These are phyloP conservation scores for Auricularia cornea DNA, from an alignment of 768 basidiomycete species.

Conservation along the genomic window DNA sequence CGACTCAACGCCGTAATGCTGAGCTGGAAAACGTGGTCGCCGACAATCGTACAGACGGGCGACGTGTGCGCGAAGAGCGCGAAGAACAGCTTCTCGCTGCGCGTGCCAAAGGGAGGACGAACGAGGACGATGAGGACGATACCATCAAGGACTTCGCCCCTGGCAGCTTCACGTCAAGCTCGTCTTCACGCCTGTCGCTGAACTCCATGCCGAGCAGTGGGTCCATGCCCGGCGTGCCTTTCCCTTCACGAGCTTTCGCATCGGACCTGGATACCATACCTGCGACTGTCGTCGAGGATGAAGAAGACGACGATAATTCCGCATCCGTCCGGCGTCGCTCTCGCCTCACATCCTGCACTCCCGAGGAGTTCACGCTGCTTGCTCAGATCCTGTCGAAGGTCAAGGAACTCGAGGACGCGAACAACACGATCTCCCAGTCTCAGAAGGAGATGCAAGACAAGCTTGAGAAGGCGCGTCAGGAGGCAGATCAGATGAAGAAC, in stretches of 20 bases:
- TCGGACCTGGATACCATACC: conserved; percentile 1
- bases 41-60: conserved; percentile 38
- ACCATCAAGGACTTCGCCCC: conserved; percentile 54
- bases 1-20: conserved; percentile 59
- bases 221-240: not conserved
- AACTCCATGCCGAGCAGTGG: conserved; percentile 1
- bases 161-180: conserved; percentile 31
- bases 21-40: conserved; percentile 57
- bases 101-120: not conserved
- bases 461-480: conserved; percentile 60
- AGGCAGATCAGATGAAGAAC: conserved; percentile 60
- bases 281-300: not conserved
- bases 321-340: conserved; percentile 6
- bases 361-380: conserved; percentile 42
- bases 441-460: conserved; percentile 54
- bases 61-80: not conserved
- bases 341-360: conserved; percentile 9
- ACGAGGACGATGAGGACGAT: conserved; percentile 12
- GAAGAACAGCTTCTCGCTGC: conserved; percentile 2
- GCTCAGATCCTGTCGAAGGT: conserved; percentile 67
- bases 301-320: not conserved
- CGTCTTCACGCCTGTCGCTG: not conserved
- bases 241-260: conserved; percentile 3
- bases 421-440: conserved; percentile 53
- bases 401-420: conserved; percentile 66